Evolutionary conservation across 2,329 filamentous ascomycete species (phyloP).

Genomic region (Stylonectria norvegica): DNA sequence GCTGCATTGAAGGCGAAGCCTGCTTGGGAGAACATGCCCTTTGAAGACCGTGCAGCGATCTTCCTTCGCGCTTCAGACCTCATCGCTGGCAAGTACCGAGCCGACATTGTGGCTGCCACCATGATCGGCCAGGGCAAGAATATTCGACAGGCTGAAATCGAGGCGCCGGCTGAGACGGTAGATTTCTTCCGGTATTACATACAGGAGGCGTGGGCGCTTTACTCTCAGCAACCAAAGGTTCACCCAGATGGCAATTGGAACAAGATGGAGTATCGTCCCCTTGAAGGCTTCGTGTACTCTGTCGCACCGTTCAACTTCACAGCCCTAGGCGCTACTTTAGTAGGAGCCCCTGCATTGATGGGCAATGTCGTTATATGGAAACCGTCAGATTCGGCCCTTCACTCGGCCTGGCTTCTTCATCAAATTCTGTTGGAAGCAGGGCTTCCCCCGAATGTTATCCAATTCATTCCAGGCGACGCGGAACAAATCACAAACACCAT

Average conservation of each 20-base stretch:
- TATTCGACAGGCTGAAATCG: slow-evolving; percentile 38
- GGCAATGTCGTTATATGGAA: slow-evolving; percentile 33
- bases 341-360: neutral
- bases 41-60: slow-evolving; percentile 35
- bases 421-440: slow-evolving; percentile 39
- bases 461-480: slow-evolving; percentile 37
- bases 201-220: neutral
- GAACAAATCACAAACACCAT: slow-evolving; percentile 30
- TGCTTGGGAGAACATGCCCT: slow-evolving; percentile 32
- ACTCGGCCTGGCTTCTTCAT: slow-evolving; percentile 32
- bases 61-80: slow-evolving; percentile 34
- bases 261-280: neutral
- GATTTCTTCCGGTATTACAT: slow-evolving; percentile 34
- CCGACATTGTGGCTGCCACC: slow-evolving; percentile 36
- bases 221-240: neutral
- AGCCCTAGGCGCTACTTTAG: neutral
- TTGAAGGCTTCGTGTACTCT: neutral
- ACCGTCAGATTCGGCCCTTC: slow-evolving; percentile 30
- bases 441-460: slow-evolving; percentile 34
- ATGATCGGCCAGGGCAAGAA: slow-evolving; percentile 43
- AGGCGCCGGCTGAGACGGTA: slow-evolving; percentile 33
- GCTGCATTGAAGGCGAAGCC: slow-evolving; percentile 31
- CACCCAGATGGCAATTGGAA: neutral
- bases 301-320: neutral
- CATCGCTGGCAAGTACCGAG: slow-evolving; percentile 24